These are phyloP conservation scores for Osmanthus fragrans DNA, from an alignment of 257 asterid genomes.

Conservation along the genomic window DNA sequence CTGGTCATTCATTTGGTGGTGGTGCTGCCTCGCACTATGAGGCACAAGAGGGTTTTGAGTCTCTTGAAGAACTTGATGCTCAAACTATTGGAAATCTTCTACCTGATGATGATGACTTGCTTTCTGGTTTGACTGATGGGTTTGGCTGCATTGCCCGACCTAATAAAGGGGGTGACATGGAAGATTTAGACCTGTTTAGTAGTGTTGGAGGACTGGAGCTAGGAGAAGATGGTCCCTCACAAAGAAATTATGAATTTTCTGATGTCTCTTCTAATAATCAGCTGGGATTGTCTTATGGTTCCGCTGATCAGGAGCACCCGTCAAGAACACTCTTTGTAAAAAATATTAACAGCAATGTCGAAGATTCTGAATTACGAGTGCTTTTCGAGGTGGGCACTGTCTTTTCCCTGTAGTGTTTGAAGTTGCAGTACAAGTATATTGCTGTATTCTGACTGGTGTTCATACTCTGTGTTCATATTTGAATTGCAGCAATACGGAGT, in stretches of 20 bases:
- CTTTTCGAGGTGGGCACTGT: constrained; percentile 73
- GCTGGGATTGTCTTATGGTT: constrained; percentile 39
- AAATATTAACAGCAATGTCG: constrained; percentile 84
- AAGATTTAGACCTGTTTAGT: constrained; percentile 85
- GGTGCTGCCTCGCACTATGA: constrained; percentile 62
- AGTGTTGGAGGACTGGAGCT: constrained; percentile 94
- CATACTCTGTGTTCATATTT: constrained; percentile 29
- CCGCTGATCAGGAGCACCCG: constrained; percentile 61
- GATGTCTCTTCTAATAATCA: constrained; percentile 45
- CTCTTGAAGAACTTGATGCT: constrained; percentile 94
- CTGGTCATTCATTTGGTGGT: constrained; percentile 69
- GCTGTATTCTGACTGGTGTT: constrained; percentile 16
- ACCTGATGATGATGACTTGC: constrained; percentile 94
- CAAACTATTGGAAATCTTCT: constrained; percentile 95
- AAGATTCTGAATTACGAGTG: constrained; percentile 77
- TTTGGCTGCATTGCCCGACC: constrained; percentile 48
- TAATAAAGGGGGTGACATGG: constrained; percentile 58
- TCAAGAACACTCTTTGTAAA: constrained; percentile 91
- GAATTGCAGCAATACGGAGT: constrained; percentile 85
- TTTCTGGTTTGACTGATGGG: constrained; percentile 92
- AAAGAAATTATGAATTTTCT: constrained; percentile 45
- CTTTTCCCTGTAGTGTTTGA: constrained; percentile 17
- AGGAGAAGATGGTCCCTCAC: constrained; percentile 83
- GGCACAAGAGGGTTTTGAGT: constrained; percentile 84
- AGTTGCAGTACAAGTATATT: constrained; percentile 18